phyloP scores from a whole-genome alignment of 805 yeast genomes.

The Isabelozyma gotoi region DNA sequence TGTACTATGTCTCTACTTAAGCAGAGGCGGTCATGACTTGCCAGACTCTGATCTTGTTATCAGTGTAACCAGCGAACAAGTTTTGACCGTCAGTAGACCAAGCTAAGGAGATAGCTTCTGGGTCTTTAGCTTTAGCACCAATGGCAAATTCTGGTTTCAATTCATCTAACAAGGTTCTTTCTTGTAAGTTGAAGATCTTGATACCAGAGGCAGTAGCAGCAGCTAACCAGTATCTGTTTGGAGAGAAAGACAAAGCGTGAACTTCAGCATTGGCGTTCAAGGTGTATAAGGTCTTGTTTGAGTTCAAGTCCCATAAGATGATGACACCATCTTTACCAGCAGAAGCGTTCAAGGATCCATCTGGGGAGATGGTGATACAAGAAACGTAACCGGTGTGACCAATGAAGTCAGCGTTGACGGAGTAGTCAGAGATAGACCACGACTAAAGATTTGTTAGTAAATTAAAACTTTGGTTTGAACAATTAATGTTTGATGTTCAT shows the following conservation, averaged over 20 bases:
- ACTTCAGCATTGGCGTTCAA: slow-evolving; percentile 95
- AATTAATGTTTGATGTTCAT: slow-evolving; percentile 27
- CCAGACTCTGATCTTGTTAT: slow-evolving; percentile 99
- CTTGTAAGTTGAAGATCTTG: slow-evolving; percentile 97
- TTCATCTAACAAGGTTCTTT: slow-evolving; percentile 91
- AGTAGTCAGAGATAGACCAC: slow-evolving; percentile 87
- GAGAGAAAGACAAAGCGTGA: slow-evolving; percentile 98
- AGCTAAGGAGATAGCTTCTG: slow-evolving; percentile 96
- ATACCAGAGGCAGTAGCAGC: slow-evolving; percentile 98
- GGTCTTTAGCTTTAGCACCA: slow-evolving; percentile 88
- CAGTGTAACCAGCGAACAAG: slow-evolving; percentile 99
- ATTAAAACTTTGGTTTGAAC: background rate
- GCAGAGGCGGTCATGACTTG: slow-evolving; percentile 92
- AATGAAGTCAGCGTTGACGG: slow-evolving; percentile 90
- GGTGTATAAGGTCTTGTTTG: slow-evolving; percentile 85
- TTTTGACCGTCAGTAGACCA: slow-evolving; percentile 99
- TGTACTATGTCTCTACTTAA: slow-evolving; percentile 19
- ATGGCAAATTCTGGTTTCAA: slow-evolving; percentile 96
- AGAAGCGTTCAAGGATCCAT: slow-evolving; percentile 98
- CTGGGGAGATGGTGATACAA: slow-evolving; percentile 97
- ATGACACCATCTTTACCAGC: slow-evolving; percentile 99
- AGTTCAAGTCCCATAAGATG: slow-evolving; percentile 96
- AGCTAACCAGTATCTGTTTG: slow-evolving; percentile 99
- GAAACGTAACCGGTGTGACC: slow-evolving; percentile 99
- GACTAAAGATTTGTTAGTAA: slow-evolving; percentile 72